These are phyloP conservation scores for Ustilago curta DNA, from an alignment of 1,284 basidiomycete species.

Conservation along the genomic window DNA sequence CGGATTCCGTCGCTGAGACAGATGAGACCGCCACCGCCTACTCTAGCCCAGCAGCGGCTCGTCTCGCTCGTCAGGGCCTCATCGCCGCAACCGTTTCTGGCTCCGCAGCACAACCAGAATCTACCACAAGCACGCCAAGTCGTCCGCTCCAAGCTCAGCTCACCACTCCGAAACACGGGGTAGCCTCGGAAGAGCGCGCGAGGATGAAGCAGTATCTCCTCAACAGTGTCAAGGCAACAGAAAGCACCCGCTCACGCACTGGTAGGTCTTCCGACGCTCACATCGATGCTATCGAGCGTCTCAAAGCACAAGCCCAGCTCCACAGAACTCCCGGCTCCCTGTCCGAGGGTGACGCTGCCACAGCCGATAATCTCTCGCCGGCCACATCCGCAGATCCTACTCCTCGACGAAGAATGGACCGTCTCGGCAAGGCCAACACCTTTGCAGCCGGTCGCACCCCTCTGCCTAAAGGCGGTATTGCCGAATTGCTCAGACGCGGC, in stretches of 20 bases:
- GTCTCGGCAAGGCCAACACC: conserved; percentile 50
- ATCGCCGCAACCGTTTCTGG: conserved; percentile 2
- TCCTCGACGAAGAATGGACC: conserved; percentile 42
- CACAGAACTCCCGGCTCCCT: conserved; percentile 29
- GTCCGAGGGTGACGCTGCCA: conserved; percentile 29
- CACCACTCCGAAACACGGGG: conserved; percentile 31
- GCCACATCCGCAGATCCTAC: conserved; percentile 25
- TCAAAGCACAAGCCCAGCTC: conserved; percentile 45
- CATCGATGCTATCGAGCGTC: conserved; percentile 36
- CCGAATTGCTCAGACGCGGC: conserved; percentile 43
- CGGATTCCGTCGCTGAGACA: conserved; percentile 19
- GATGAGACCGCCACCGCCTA: conserved; percentile 46
- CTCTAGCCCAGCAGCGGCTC: conserved; percentile 50
- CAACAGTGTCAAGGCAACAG: conserved; percentile 52
- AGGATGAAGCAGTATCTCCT: conserved; percentile 55
- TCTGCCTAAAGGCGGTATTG: conserved; percentile 44
- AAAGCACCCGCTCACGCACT: conserved; percentile 16
- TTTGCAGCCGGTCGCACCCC: conserved; percentile 49
- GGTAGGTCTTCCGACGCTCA: conserved; percentile 41
- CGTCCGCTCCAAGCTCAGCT: conserved; percentile 25
- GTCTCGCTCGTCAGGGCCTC: conserved; percentile 36
- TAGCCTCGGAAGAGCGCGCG: conserved; percentile 32
- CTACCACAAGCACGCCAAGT: conserved; percentile 29
- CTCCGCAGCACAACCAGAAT: background rate
- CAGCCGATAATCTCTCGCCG: conserved; percentile 17